Evolutionary conservation across 2,329 filamentous ascomycete species (phyloP).

Genomic region (Myotisia sp.): DNA sequence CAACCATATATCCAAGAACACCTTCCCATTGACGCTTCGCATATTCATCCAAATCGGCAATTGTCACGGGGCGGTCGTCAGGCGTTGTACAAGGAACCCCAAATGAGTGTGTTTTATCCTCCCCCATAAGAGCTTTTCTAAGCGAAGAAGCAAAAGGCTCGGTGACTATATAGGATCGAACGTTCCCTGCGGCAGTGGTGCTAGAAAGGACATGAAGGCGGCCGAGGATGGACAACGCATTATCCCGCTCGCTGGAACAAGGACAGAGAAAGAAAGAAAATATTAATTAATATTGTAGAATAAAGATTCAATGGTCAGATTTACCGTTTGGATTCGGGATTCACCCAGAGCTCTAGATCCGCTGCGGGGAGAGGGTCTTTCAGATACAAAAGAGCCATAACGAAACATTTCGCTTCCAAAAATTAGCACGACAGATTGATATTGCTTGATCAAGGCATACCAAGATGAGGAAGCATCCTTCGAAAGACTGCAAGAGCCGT

Average conservation of each 20-base stretch:
- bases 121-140: slow-evolving; percentile 73
- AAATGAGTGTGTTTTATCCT: slow-evolving; percentile 74
- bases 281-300: slow-evolving; percentile 10
- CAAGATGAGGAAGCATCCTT: slow-evolving; percentile 87
- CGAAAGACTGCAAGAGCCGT: slow-evolving; percentile 91
- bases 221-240: slow-evolving; percentile 65
- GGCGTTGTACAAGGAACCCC: slow-evolving; percentile 63
- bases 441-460: slow-evolving; percentile 31
- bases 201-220: slow-evolving; percentile 74
- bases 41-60: slow-evolving; percentile 67
- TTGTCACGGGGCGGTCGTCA: slow-evolving; percentile 48
- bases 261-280: too few relatives aligned
- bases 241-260: slow-evolving; percentile 56
- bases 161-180: slow-evolving; percentile 61
- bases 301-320: background rate
- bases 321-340: slow-evolving; percentile 48
- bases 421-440: slow-evolving; percentile 10
- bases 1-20: slow-evolving; percentile 87
- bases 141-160: slow-evolving; percentile 72
- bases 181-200: slow-evolving; percentile 44
- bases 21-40: slow-evolving; percentile 87
- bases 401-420: slow-evolving; percentile 69
- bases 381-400: slow-evolving; percentile 91
- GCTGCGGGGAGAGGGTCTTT: slow-evolving; percentile 62
- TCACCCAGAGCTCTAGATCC: slow-evolving; percentile 77